Base-by-base conservation (phyloP, 2,329 filamentous ascomycete genomes). In the Hymenoscyphus fructigenus region DNA sequence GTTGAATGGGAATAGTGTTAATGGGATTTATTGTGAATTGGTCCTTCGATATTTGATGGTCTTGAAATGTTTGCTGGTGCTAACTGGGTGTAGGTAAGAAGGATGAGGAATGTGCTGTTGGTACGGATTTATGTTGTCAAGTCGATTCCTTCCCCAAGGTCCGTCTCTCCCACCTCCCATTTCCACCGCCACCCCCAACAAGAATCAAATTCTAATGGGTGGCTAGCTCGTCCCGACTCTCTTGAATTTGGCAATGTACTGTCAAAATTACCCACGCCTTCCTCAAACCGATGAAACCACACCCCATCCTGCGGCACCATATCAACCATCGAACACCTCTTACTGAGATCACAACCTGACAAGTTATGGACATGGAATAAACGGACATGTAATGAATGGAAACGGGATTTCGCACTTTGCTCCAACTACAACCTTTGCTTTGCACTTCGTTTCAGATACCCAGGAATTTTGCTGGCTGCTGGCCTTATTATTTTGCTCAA, bases 11-110 rank as follows among this genome's bases (percentile, higher is more conserved):
- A 70, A 70, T 29, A 66, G 62, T 23, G 62, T 69, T 36, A 69
- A 71, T 57, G 66, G 69, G 9, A 60, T 70, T n/a, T 69, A 65
- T 26, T 66, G 66, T 69, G 57, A 60, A 65, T 64, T 38, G 41
- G 41, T 53, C 23, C 28, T 20, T 26, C 3, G n/a, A n/a, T n/a
- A n/a, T n/a, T n/a, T n/a, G n/a, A n/a, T n/a, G n/a, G n/a, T n/a
- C n/a, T n/a, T n/a, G n/a, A n/a, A n/a, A n/a, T n/a, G n/a, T 26
- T 50, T 34, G n/a, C 26, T 32, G 29, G 38, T 29, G 5, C 14
- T 29, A 41, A n/a, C 4, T 53, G 6, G 12, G 20, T 14, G 6
- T 32, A 59, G 53, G 61, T 20, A 47, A 57, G 60, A 47, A 47
- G 32, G 53, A 57, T 28, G 29, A 59, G n/a, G 62, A 32, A 14